Percentiles rank a stretch among this genome's conserved stretches.
These are phyloP conservation scores for Solanum ossicruentum DNA, from an alignment of 257 asterid species.

Conservation along the genomic window DNA sequence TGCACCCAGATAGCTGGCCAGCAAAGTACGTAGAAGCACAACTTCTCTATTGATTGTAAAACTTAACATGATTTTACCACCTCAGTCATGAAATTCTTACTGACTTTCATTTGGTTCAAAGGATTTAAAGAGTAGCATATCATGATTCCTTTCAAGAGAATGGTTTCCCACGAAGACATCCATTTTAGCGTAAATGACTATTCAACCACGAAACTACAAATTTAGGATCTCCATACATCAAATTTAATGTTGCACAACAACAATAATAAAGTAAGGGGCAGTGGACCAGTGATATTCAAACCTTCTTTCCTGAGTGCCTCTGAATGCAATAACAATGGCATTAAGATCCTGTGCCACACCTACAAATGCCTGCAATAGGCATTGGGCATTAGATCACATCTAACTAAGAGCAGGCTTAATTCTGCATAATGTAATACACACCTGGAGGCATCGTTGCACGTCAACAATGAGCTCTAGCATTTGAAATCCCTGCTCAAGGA, in stretches of 20 bases:
- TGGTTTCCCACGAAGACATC: not conserved
- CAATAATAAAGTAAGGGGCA: not conserved
- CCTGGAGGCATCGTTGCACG: constrained; percentile 86
- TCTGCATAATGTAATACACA: constrained; percentile 3
- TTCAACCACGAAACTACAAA: not conserved
- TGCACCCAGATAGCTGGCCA: not conserved
- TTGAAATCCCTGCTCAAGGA: constrained; percentile 74
- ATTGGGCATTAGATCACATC: not conserved
- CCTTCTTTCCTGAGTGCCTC: constrained; percentile 96
- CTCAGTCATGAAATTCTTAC: not conserved
- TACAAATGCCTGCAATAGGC: constrained; percentile 64
- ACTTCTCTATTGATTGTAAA: not conserved
- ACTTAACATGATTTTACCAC: not conserved
- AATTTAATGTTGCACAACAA: constrained; percentile 1
- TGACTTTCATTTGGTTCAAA: not conserved
- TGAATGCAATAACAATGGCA: constrained; percentile 73
- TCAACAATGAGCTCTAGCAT: constrained; percentile 82
- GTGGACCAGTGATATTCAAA: not conserved
- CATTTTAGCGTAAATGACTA: not conserved
- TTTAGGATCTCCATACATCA: not conserved
- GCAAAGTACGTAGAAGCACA: not conserved
- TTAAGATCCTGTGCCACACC: constrained; percentile 80
- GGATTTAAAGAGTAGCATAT: not conserved
- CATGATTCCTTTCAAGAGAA: not conserved
- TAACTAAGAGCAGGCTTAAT: not conserved